Base-by-base conservation (phyloP, 306 rosid genomes). In the Glycine soja region DNA sequence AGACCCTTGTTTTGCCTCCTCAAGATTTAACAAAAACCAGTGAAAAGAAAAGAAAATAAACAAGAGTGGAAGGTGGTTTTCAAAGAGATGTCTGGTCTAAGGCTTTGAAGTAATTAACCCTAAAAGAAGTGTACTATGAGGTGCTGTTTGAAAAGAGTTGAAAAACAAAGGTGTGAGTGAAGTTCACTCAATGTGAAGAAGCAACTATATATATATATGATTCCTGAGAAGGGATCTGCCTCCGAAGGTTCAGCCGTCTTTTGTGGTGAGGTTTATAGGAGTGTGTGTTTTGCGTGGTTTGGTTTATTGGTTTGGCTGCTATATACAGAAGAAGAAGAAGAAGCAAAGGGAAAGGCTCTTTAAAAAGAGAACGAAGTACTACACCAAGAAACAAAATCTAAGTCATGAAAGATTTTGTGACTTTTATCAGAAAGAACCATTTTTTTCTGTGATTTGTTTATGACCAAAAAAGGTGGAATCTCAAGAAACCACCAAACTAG, bases 191-290 rank as follows among this genome's bases (percentile, higher is more conserved):
- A 81, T 81, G 86, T 90, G 90, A 85, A 91, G 90, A 64, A 64
- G 24, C 19, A 81, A 89, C 89, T 89, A 89, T n/a, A n/a, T n/a
- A n/a, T n/a, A n/a, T n/a, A n/a, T 90, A 90, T 93, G 98, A 80
- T 93, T 86, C 97, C 93, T 82, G 72, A 38, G 52, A 72, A 84
- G 99, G 97, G 92, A 86, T 91, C 88, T 83, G 81, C 71, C 85
- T 85, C 98, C 98, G 99, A 92, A 90, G 97, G 94, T 77, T 96
- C 83, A 92, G 98, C 99, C 98, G 88, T 81, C 89, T 88, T 96
- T 93, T 92, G 79, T 87, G 99, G 91, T 84, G 92, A 89, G 86
- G 88, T 87, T 82, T 84, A 85, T 87, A 77, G 74, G 30, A 64
- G 59, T 69, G 86, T 89, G 90, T 83, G 91, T 80, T 84, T 84